A percentile compares a stretch with the other conserved stretches of the same genome.
Evolutionary conservation across 1,284 basidiomycete genomes (phyloP).

Genomic region (Ceratobasidium sp.): DNA sequence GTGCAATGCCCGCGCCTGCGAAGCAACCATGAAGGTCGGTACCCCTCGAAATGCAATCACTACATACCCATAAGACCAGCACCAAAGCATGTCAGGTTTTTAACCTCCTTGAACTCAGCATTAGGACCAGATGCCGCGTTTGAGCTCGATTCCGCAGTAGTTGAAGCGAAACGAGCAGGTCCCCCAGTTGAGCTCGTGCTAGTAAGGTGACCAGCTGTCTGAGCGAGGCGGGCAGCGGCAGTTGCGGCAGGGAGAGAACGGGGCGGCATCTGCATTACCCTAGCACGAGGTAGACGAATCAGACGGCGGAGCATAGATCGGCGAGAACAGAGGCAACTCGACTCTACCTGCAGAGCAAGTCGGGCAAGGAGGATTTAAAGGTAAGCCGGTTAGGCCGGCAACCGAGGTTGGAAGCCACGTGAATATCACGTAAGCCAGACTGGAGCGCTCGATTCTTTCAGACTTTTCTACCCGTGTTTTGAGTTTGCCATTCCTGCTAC

Average conservation of each 20-base stretch:
- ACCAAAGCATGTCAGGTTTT: slow-evolving; percentile 58
- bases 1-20: slow-evolving; percentile 59
- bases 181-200: background rate
- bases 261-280: slow-evolving; percentile 37
- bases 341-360: background rate
- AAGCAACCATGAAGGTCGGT: background rate
- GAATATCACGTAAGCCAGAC: slow-evolving; percentile 22
- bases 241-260: slow-evolving; percentile 15
- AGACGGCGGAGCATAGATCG: slow-evolving; percentile 33
- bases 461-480: background rate
- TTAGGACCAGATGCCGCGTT: background rate
- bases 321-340: background rate
- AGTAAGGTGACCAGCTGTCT: slow-evolving; percentile 36
- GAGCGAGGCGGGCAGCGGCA: slow-evolving; percentile 39
- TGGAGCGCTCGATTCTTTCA: background rate
- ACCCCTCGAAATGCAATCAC: background rate
- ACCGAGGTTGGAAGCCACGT: slow-evolving; percentile 13
- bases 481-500: background rate
- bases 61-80: slow-evolving; percentile 60
- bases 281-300: slow-evolving; percentile 18
- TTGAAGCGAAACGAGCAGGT: background rate
- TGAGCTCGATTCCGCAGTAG: background rate
- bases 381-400: slow-evolving; percentile 30
- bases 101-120: slow-evolving; percentile 19
- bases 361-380: background rate